These are phyloP conservation scores for Yarrowia sp. DNA, from an alignment of 805 yeast genomes.

Conservation along the genomic window DNA sequence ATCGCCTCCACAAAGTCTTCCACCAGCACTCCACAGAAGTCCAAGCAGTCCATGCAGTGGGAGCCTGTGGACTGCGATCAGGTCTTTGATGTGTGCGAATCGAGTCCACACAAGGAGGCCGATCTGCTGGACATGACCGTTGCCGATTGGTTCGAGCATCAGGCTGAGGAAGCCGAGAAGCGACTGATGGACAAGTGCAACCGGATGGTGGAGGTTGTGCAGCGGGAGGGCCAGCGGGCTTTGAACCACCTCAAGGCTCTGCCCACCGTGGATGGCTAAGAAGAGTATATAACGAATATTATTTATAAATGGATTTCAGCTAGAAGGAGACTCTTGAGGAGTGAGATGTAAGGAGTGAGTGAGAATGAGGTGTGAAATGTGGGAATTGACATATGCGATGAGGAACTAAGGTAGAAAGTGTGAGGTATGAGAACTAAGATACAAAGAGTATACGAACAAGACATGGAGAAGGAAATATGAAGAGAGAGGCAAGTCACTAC, in stretches of 20 bases:
- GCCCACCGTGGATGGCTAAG: slow-evolving; percentile 9
- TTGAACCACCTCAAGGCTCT: slow-evolving; percentile 37
- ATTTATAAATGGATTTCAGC: background rate
- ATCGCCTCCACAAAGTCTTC: background rate
- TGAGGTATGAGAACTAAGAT: too few relatives aligned
- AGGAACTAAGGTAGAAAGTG: too few relatives aligned
- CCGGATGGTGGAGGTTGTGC: slow-evolving; percentile 49
- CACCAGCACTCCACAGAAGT: background rate
- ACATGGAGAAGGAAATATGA: too few relatives aligned
- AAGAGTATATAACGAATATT: background rate
- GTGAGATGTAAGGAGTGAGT: too few relatives aligned
- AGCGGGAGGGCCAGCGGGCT: slow-evolving; percentile 52
- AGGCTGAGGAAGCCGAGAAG: slow-evolving; percentile 53
- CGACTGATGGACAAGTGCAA: slow-evolving; percentile 49
- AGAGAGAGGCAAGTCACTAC: too few relatives aligned
- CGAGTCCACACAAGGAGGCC: slow-evolving; percentile 30
- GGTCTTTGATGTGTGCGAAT: slow-evolving; percentile 31
- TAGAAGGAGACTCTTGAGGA: too few relatives aligned
- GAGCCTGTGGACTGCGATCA: slow-evolving; percentile 37
- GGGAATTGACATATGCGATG: too few relatives aligned
- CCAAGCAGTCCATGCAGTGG: slow-evolving; percentile 21
- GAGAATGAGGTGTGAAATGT: too few relatives aligned
- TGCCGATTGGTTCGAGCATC: slow-evolving; percentile 62
- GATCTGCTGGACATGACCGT: slow-evolving; percentile 60
- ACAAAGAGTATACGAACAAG: too few relatives aligned